Evolutionary conservation across 176 grass and related monocot genomes (phyloP).

Genomic region (Aegilops speltoides): DNA sequence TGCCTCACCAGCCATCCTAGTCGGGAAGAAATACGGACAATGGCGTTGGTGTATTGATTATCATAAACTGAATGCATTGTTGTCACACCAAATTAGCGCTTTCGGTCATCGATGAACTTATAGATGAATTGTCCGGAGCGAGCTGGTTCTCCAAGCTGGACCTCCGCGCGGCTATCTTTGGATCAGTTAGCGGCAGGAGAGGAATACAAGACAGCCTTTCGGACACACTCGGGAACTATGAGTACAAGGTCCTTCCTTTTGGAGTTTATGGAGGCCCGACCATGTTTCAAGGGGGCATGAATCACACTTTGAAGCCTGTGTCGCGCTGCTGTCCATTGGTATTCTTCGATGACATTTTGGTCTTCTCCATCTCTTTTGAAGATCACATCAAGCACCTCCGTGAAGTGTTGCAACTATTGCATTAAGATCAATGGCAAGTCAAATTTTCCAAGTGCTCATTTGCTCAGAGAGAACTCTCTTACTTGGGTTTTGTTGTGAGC

Average conservation of each 20-base stretch:
- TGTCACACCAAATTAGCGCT: fast-evolving
- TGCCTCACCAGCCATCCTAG: neutral
- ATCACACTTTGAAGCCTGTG: neutral
- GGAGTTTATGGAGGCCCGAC: neutral
- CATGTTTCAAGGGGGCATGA: neutral
- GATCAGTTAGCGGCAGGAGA: fast-evolving
- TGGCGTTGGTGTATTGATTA: neutral
- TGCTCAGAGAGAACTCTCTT: neutral
- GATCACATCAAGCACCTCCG: neutral
- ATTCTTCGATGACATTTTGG: neutral
- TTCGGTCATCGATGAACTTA: neutral
- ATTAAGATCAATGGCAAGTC: neutral
- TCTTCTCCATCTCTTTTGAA: neutral
- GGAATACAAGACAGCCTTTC: neutral
- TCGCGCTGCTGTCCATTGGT: neutral
- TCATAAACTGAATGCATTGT: neutral
- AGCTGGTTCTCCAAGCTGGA: neutral
- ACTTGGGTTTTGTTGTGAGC: neutral
- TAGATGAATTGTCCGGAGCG: neutral
- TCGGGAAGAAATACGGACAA: neutral
- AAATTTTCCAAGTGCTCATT: neutral
- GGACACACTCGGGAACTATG: neutral
- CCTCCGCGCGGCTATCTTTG: neutral
- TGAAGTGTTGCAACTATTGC: fast-evolving
- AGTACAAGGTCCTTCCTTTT: neutral